Evolutionary conservation across 805 yeast genomes (phyloP).

Genomic region (Cyberlindnera mrakii): DNA sequence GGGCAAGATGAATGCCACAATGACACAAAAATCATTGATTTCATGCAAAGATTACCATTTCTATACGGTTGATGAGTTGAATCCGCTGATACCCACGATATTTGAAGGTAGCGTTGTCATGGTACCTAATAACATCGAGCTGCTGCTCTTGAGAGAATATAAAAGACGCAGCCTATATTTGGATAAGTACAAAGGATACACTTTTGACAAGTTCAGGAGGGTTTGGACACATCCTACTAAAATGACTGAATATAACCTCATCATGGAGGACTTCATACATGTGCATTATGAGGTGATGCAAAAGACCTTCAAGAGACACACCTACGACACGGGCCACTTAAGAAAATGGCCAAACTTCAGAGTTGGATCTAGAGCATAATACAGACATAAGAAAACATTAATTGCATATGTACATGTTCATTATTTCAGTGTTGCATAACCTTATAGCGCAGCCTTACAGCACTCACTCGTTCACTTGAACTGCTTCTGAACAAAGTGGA

Average conservation of each 20-base stretch:
- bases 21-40: conserved; percentile 22
- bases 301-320: conserved; percentile 17
- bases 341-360: not conserved
- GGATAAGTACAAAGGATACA: conserved; percentile 33
- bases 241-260: conserved; percentile 13
- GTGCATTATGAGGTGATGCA: conserved; percentile 16
- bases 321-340: conserved; percentile 2
- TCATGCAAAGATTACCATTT: conserved; percentile 63
- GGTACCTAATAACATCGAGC: conserved; percentile 43
- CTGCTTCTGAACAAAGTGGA: conserved; percentile 48
- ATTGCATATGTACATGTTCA: not conserved
- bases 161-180: conserved; percentile 28
- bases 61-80: conserved; percentile 38
- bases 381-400: no score
- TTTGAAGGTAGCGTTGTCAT: conserved; percentile 58
- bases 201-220: conserved; percentile 25
- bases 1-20: conserved; percentile 25
- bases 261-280: conserved; percentile 7
- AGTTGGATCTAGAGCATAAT: not conserved
- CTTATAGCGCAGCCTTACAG: not conserved
- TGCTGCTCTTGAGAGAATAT: conserved; percentile 45
- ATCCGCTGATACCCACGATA: conserved; percentile 45
- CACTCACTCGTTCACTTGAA: conserved; percentile 21
- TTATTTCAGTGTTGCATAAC: not conserved
- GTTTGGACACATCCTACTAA: conserved; percentile 15